Evolutionary conservation across 169 alveolate genomes (phyloP), one percentile per base, ranked within the genome.

Genomic region (Sarcocystis neurona): DNA sequence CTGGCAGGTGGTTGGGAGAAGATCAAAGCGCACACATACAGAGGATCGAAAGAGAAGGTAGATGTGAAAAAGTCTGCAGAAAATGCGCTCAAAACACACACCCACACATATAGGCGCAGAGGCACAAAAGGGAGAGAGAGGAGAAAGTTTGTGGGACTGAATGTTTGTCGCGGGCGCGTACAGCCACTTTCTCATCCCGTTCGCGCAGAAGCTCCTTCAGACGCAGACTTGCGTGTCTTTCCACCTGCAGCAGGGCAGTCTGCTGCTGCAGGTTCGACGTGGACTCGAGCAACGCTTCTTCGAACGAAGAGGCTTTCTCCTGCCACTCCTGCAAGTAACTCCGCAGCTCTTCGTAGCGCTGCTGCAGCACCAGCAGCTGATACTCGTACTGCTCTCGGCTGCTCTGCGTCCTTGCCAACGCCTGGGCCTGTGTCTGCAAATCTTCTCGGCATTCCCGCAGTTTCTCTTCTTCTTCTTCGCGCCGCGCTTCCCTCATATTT

Each of bases 321-420:
- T 87, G 87, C 58, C 87, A 74, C 75, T 87, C 91, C 70, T 58
- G 80, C 72, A 87, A 39, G 80, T 87, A 87, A 44, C 80, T 84
- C 32, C 47, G 20, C 60, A 87, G 82, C 80, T 74, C 80, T 30
- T 70, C 37, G 74, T 87, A 87, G 37, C 91, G 87, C 58, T 74
- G 84, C 48, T 87, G 91, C 56, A 87, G 82, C 82, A 32, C 32
- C 53, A 68, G 30, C 15, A 75, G 72, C 15, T 87, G 86, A 50
- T 77, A 47, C 46, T 87, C 91, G 34, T 84, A 75, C 80, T 87
- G 91, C 74, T 87, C 87, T 0, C 91, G 63, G 44, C 85, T 53
- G 74, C 87, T 77, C 34, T n/a, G 43, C 32, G 43, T 87, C 23
- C 47, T 0, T 15, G 39, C 43, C 43, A 72, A 60, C 32, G n/a